Evolutionary conservation across 345 rosid species (phyloP).

Genomic region (Noccaea caerulescens): DNA sequence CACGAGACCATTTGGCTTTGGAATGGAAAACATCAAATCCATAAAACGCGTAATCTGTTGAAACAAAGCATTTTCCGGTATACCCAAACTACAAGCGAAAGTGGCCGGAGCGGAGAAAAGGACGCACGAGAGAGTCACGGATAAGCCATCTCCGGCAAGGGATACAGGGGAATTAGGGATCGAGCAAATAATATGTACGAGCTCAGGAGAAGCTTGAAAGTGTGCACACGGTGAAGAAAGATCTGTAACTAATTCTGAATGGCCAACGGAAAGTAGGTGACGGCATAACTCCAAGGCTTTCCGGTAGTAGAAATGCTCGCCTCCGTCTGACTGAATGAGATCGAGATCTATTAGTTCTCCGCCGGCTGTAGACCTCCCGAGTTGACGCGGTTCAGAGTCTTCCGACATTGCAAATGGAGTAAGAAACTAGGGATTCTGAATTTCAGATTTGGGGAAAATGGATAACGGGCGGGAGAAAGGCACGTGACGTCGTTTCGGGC

Average conservation of each 20-base stretch:
- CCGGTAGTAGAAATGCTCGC: slow-evolving; percentile 5
- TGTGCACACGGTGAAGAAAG: slow-evolving; percentile 27
- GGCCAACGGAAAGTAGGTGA: slow-evolving; percentile 40
- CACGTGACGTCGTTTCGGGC: slow-evolving; percentile 39
- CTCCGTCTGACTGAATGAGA: slow-evolving; percentile 23
- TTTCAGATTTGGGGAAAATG: slow-evolving; percentile 37
- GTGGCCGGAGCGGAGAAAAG: slow-evolving; percentile 36
- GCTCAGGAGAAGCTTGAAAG: slow-evolving; percentile 29
- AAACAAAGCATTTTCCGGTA: slow-evolving; percentile 17
- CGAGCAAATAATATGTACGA: slow-evolving; percentile 34
- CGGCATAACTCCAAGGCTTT: slow-evolving; percentile 36
- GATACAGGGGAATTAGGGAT: slow-evolving; percentile 45
- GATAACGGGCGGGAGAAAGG: slow-evolving; percentile 42
- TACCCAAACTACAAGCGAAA: slow-evolving; percentile 27
- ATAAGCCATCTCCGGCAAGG: slow-evolving; percentile 29
- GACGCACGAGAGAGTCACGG: slow-evolving; percentile 37
- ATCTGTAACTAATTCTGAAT: slow-evolving; percentile 16
- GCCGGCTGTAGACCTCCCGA: not conserved
- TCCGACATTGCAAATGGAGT: slow-evolving; percentile 31
- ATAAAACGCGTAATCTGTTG: slow-evolving; percentile 20
- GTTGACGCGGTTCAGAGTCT: slow-evolving; percentile 20
- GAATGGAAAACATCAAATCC: slow-evolving; percentile 20
- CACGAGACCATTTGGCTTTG: slow-evolving; percentile 5
- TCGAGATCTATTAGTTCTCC: slow-evolving; percentile 25
- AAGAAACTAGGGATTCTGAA: slow-evolving; percentile 34